Conservation (phyloP, 176 grass and related monocot species). For the Tuctoria greenei region DNA sequence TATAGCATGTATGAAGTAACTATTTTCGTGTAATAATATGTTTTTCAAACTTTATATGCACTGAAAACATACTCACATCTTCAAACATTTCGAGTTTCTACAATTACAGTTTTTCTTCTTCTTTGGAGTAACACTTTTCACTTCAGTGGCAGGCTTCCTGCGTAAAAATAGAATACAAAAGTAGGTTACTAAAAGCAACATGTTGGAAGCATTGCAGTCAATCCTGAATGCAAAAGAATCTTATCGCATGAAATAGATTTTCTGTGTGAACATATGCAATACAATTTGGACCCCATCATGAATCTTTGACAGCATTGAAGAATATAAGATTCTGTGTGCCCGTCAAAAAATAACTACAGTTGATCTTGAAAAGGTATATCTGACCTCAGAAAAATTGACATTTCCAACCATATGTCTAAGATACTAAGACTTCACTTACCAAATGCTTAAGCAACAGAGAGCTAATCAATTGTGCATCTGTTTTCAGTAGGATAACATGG, state of each 20-base stretch:
- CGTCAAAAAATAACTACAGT: background rate
- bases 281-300: background rate
- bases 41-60: background rate
- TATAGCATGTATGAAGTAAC: slow-evolving; percentile 18
- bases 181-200: slow-evolving; percentile 14
- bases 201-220: background rate
- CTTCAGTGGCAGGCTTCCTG: slow-evolving; percentile 50
- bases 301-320: slow-evolving; percentile 11
- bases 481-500: background rate
- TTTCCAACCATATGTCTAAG: background rate
- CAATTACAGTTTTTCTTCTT: slow-evolving; percentile 75
- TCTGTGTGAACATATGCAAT: background rate
- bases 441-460: slow-evolving; percentile 25
- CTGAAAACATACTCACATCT: slow-evolving; percentile 50
- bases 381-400: slow-evolving; percentile 1
- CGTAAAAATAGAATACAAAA: slow-evolving; percentile 12
- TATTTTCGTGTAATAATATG: slow-evolving; percentile 7
- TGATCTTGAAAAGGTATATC: slow-evolving; percentile 7
- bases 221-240: slow-evolving; percentile 18
- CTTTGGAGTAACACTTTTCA: slow-evolving; percentile 53
- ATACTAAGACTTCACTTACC: background rate
- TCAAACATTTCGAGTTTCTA: slow-evolving; percentile 72
- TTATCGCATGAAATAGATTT: background rate
- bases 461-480: background rate
- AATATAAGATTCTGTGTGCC: background rate